phyloP scores from a whole-genome alignment of 2,329 filamentous ascomycete genomes.

The Xylaria arbuscula region DNA sequence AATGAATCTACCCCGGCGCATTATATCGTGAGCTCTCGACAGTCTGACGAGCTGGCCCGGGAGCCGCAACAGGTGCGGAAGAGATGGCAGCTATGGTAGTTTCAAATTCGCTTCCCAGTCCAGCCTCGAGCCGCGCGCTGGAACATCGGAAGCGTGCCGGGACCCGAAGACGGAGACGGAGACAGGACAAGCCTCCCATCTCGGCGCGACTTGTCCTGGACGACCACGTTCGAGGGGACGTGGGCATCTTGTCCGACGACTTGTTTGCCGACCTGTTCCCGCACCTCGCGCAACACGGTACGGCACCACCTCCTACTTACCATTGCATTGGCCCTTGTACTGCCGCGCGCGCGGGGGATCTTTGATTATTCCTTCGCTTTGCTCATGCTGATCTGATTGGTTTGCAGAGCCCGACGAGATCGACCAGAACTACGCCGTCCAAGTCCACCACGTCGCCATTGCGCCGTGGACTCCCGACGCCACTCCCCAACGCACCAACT shows the following conservation, averaged over 20 bases:
- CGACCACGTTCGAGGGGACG: constrained; percentile 84
- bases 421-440: constrained; percentile 49
- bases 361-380: no score
- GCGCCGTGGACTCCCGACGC: constrained; percentile 76
- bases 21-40: constrained; percentile 28
- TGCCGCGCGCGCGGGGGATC: neutral
- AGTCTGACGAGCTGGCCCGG: constrained; percentile 9
- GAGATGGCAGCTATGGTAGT: constrained; percentile 40
- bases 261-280: constrained; percentile 86
- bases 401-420: constrained; percentile 47
- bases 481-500: constrained; percentile 71
- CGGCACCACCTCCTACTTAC: neutral
- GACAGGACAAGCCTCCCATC: constrained; percentile 78
- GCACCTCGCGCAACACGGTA: constrained; percentile 54
- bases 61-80: constrained; percentile 13
- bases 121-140: constrained; percentile 23
- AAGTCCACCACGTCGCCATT: constrained; percentile 74
- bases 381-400: constrained; percentile 25
- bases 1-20: constrained; percentile 40
- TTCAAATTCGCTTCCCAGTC: constrained; percentile 32
- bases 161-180: constrained; percentile 63
- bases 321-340: neutral
- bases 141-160: constrained; percentile 50
- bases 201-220: constrained; percentile 85
- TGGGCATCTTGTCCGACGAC: constrained; percentile 87